Base-by-base conservation (phyloP, 257 asterid species). In the Solanum lycopersicoides region DNA sequence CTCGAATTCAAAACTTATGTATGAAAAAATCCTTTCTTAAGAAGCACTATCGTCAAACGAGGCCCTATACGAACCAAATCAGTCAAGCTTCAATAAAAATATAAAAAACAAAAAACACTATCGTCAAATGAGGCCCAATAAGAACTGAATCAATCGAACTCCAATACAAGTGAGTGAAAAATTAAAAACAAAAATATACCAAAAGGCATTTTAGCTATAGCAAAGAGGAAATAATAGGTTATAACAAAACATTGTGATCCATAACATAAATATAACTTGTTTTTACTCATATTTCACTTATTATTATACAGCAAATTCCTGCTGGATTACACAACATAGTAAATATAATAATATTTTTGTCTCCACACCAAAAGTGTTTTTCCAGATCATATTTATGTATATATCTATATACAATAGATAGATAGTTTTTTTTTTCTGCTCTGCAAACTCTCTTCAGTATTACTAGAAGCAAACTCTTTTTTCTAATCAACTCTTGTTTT, bases 401-500 rank as follows among this genome's bases (percentile, higher is more conserved):
- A 25, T 15, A 82, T n/a, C 35, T 82, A 82, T 82, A 50, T 82
- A 82, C 85, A 82, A 25, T 32, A 82, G 20, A 80, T 79, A 79
- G 6, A 47, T 79, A 79, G 3, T 75, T 77, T 5, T 7, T 30
- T 28, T 47, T 80, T 47, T 5, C 25, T 80, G 25, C 28, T 47
- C 68, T 80, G 68, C 85, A 47, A 80, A 79, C 84, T 79, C 84
- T 79, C 84, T 76, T 76, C 60, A 76, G 83, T 76, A 76, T 56
- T 76, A 76, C 83, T 76, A 41, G 60, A 76, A 76, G 66, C 84
- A 79, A 79, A 80, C 85, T 28, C 85, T 42, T 25, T 41, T 83
- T 37, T 34, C 42, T 84, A 84, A 84, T 63, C 39, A 65, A 39
- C 39, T 30, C 28, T 21, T 80, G 13, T 4, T 15, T 42, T 39